Evolutionary conservation across 805 yeast genomes (phyloP), one percentile per base, ranked within the genome.

Genomic region (Candida michaelii): DNA sequence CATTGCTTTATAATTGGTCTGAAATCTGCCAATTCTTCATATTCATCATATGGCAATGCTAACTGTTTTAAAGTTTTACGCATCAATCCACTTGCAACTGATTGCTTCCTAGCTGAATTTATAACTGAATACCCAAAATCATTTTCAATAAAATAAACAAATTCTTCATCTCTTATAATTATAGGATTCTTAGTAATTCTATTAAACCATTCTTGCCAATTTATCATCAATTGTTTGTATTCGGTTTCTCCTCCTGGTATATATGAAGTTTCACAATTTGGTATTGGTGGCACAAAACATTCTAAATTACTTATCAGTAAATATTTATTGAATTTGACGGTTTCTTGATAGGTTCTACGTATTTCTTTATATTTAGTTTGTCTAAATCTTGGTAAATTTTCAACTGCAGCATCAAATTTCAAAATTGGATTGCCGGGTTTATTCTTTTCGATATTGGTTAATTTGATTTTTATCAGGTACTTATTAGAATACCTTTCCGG

Each of bases 31-130:
- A 93, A 73, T 47, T 84, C 93, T 18, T 77, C 74, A 36, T 81
- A 83, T 30, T 88, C 91, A 63, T 91, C 99, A 54, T 83, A 88
- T 0, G 99, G 99, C 1, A 95, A 87, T 31, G 86, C 83, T 34
- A 90, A 74, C 60, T 93, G 99, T 61, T 93, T 93, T 55, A 93
- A 73, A 1, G 98, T 89, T 61, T 86, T 87, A 39, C 99, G 78
- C 48, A 83, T 81, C 18, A 93, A 61, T 0, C 98, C 99, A 12
- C 95, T 81, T 1, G 97, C 95, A 37, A 79, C 76, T 1, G 78
- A 74, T 2, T 77, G 63, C 24, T 82, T 75, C 34, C 75, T 68
- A 31, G 75, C 69, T 52, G 79, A 76, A 49, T 80, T 83, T 27
- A 79, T 76, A 13, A 83, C 85, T 2, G 80, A 63, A 57, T 81